A percentile compares a stretch with the other conserved stretches of the same genome.
Evolutionary conservation across 495 filamentous ascomycete species (phyloP).

Genomic region (Penicillium waksmanii): DNA sequence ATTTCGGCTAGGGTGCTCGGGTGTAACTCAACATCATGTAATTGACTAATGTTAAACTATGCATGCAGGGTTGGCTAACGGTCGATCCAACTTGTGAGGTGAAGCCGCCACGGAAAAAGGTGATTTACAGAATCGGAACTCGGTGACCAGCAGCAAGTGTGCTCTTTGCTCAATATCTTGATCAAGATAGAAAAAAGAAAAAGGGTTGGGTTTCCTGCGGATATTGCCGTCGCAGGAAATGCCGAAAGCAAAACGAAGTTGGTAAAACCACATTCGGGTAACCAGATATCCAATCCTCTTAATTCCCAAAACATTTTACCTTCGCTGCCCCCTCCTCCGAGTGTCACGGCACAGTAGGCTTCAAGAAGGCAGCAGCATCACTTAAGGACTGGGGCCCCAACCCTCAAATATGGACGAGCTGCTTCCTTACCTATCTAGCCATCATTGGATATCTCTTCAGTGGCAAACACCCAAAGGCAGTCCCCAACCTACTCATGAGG

Average conservation of each 20-base stretch:
- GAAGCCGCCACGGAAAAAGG: not conserved
- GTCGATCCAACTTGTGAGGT: not conserved
- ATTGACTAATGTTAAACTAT: not conserved
- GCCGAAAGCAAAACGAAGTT: not conserved
- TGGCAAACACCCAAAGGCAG: too few relatives aligned
- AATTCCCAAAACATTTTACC: slow-evolving; percentile 9
- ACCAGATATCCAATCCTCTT: slow-evolving; percentile 2
- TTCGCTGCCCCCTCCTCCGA: not conserved
- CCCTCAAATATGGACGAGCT: too few relatives aligned
- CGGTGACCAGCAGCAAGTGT: not conserved
- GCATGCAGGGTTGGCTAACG: slow-evolving; percentile 14
- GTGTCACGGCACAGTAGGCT: not conserved
- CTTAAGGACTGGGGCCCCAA: too few relatives aligned
- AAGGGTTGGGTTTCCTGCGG: not conserved
- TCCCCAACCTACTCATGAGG: too few relatives aligned
- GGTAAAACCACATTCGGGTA: not conserved
- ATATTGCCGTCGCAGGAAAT: not conserved
- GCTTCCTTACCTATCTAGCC: too few relatives aligned
- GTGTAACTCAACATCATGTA: not conserved
- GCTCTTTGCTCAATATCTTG: not conserved
- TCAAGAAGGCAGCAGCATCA: too few relatives aligned
- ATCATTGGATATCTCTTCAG: too few relatives aligned
- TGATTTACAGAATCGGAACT: not conserved
- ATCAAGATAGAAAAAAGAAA: not conserved
- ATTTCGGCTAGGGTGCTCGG: slow-evolving; percentile 11